Evolutionary conservation across 768 basidiomycete genomes (phyloP), one percentile per base, ranked within the genome.

Genomic region (Neoboletus magnificus): DNA sequence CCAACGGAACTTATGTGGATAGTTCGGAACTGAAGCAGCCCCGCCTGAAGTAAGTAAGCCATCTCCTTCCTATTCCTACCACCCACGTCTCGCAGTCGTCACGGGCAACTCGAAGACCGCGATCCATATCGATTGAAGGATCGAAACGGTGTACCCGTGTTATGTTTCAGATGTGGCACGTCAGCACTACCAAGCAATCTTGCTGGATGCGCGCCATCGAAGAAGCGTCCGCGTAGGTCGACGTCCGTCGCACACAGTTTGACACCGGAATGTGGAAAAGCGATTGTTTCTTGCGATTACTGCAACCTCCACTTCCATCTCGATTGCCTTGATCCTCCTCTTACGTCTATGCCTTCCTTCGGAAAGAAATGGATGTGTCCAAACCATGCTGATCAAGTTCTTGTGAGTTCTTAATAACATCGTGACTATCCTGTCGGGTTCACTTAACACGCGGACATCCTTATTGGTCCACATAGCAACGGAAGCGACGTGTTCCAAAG

Each of bases 311-410:
- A 95, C 69, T 99, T 96, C 91, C 97, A 99, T 67, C 82, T 98
- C 53, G 97, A 98, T 70, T 99, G 97, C 64, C 77, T 98, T 29
- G 88, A 92, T 63, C 97, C 96, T 16, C 97, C 97, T 9, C 75
- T 96, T 56, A 77, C 87, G 23, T 80, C 80, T 39, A 86, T 98
- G 82, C 97, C 97, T 4, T 80, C 88, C 13, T 84, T 87, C 55
- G 84, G 84, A 61, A 90, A 86, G 77, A 97, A 95, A 71, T 99
- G 96, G 95, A 97, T 96, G 94, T 99, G 97, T 71, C 97, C 97
- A 9, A 93, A 96, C 66, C 97, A 99, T 67, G 86, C 85, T n/a
- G 94, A 97, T 61, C 84, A 85, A 55, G 80, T 86, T 50, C 70
- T 91, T 56, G 95, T 96, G 68, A 72, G 92, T 77, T 48, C 35